Evolutionary conservation across 495 filamentous ascomycete species (phyloP).

Genomic region (Tetracladium setigerum): DNA sequence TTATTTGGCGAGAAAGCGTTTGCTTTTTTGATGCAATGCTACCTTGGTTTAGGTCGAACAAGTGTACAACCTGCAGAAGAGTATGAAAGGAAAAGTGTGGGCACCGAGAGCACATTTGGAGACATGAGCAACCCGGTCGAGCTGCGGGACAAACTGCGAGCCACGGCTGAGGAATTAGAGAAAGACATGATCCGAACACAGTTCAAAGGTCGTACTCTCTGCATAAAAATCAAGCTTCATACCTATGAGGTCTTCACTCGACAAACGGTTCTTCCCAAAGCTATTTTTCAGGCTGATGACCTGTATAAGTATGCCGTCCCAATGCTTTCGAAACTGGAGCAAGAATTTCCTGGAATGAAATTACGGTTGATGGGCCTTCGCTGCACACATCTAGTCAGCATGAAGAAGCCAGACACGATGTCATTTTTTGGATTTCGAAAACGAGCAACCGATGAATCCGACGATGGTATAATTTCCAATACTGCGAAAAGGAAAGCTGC

Average conservation of each 20-base stretch:
- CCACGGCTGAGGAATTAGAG: conserved; percentile 79
- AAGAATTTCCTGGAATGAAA: conserved; percentile 74
- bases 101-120: conserved; percentile 86
- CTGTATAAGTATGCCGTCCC: conserved; percentile 75
- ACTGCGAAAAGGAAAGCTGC: conserved; percentile 17
- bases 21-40: conserved; percentile 74
- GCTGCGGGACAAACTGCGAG: conserved; percentile 68
- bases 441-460: conserved; percentile 8
- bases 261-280: conserved; percentile 66
- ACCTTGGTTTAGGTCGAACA: conserved; percentile 86
- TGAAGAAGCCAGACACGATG: conserved; percentile 60
- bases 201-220: conserved; percentile 83
- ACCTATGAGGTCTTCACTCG: conserved; percentile 87
- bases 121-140: conserved; percentile 64
- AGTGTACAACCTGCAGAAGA: conserved; percentile 80
- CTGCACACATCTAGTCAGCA: conserved; percentile 79
- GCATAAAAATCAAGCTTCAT: conserved; percentile 89
- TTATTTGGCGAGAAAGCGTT: conserved; percentile 91
- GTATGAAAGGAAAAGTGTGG: conserved; percentile 88
- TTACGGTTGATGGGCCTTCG: conserved; percentile 83
- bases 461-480: neutral
- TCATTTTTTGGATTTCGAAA: conserved; percentile 70
- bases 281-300: conserved; percentile 67
- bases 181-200: conserved; percentile 72
- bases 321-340: conserved; percentile 78